Evolutionary conservation across 1,284 basidiomycete species (phyloP), one percentile per base, ranked within the genome.

Genomic region (Athelia psychrophila): DNA sequence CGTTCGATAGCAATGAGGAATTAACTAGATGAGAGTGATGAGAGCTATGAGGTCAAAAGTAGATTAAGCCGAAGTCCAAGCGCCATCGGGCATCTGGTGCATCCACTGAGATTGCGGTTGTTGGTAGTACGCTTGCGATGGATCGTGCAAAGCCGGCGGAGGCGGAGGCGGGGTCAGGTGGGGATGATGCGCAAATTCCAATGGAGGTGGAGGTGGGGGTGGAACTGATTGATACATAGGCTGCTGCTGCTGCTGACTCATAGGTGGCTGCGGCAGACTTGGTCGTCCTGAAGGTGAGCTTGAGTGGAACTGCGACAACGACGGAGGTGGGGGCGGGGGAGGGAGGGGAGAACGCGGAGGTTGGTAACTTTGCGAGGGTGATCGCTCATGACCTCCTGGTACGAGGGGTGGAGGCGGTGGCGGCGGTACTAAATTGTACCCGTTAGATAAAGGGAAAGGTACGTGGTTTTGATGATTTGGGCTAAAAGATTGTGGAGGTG

Each of bases 261-360:
- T 52, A 10, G 73, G 76, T 19, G 72, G 74, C 30, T 72, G 70
- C 20, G 76, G 76, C 23, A 79, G 62, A 49, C 65, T 64, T 1
- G 69, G 59, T 8, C 66, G 65, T 45, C 70, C 60, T 10, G 58
- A 48, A 15, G 62, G 56, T n/a, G 57, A 49, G 51, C 58, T 66
- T 24, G 57, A 54, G 48, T 62, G 61, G 19, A 57, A 47, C 36
- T 63, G 70, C 9, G 53, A 51, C 16, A 53, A 54, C 20, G 58
- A 54, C 16, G 59, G 60, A 33, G 54, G 60, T 12, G 55, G 59
- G 4, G 51, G 53, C 20, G 44, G 51, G 12, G 44, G 38, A 30
- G 52, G 27, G 50, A 48, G 42, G 15, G 58, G 42, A n/a, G 40
- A 36, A 38, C 52, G 42, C 35, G 32, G 35, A 16, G 54, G 32